phyloP scores from a whole-genome alignment of 2,329 filamentous ascomycete genomes.

The Fusarium nygamai region DNA sequence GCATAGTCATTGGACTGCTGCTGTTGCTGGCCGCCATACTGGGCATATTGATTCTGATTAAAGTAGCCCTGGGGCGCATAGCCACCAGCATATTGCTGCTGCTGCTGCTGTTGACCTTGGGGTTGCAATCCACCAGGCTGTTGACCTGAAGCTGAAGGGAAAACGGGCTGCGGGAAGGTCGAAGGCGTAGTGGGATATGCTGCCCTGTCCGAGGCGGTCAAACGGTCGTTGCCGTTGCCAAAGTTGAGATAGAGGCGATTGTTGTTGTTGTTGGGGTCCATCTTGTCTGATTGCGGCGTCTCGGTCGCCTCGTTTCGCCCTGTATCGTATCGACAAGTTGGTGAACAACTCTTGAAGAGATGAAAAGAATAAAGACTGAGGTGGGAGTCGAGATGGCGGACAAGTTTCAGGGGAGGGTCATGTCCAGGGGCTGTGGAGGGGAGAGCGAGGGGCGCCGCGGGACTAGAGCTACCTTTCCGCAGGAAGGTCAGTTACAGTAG shows the following conservation, averaged over 20 bases:
- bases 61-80: constrained; percentile 66
- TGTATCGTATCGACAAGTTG: constrained; percentile 32
- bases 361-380: constrained; percentile 29
- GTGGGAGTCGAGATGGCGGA: constrained; percentile 38
- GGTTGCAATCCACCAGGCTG: constrained; percentile 44
- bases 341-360: constrained; percentile 10
- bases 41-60: constrained; percentile 66
- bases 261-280: constrained; percentile 69
- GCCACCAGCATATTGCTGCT: constrained; percentile 59
- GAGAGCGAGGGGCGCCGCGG: constrained; percentile 34
- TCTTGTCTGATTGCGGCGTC: constrained; percentile 45
- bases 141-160: constrained; percentile 49
- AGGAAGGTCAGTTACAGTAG: background rate
- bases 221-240: constrained; percentile 72
- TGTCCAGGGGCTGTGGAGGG: constrained; percentile 41
- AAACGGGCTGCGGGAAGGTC: constrained; percentile 93
- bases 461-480: constrained; percentile 14
- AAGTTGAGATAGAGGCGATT: constrained; percentile 74
- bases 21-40: constrained; percentile 51
- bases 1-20: constrained; percentile 59
- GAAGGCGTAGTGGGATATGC: constrained; percentile 90
- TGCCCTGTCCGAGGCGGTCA: constrained; percentile 70
- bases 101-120: constrained; percentile 42
- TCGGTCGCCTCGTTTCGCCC: constrained; percentile 30
- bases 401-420: constrained; percentile 42